Conservation (phyloP, 192 early-diverging fungal species). For the Rhizoclosmatium globosum region DNA sequence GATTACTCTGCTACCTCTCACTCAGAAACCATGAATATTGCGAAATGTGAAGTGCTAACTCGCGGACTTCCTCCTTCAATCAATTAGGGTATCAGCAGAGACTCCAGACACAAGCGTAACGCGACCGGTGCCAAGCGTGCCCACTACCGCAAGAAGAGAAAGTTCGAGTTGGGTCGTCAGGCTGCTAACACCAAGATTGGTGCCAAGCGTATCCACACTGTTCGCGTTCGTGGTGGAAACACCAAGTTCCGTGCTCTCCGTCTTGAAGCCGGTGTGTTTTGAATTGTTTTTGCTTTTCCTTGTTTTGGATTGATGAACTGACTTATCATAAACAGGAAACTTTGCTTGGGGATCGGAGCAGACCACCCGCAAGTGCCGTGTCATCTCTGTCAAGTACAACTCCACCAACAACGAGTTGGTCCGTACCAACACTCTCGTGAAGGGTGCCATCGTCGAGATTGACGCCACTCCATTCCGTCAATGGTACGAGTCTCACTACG, state of each 20-base stretch:
- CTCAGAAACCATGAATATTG: too few relatives aligned
- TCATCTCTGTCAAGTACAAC: constrained; percentile 96
- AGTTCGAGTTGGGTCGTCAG: constrained; percentile 99
- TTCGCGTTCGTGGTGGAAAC: constrained; percentile 99
- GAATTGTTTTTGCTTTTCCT: too few relatives aligned
- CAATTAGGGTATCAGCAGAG: constrained; percentile 98
- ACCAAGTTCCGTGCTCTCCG: constrained; percentile 98
- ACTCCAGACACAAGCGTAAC: constrained; percentile 98
- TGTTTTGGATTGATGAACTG: constrained; percentile 53
- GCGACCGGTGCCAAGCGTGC: constrained; percentile 98
- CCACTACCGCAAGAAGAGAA: constrained; percentile 99
- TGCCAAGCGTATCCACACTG: constrained; percentile 93
- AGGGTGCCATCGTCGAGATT: constrained; percentile 94
- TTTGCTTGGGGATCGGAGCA: constrained; percentile 98
- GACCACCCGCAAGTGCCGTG: constrained; percentile 95
- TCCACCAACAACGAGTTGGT: constrained; percentile 99
- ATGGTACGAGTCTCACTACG: constrained; percentile 99
- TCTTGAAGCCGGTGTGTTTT: constrained; percentile 81
- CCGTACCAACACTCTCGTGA: constrained; percentile 99
- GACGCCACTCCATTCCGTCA: constrained; percentile 99
- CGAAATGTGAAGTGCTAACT: too few relatives aligned
- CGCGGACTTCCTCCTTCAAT: too few relatives aligned
- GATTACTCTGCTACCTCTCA: too few relatives aligned
- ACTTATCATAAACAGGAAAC: constrained; percentile 78
- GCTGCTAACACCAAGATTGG: constrained; percentile 98